phyloP scores from a whole-genome alignment of 495 filamentous ascomycete species.

The Barbatosphaeria neglecta region DNA sequence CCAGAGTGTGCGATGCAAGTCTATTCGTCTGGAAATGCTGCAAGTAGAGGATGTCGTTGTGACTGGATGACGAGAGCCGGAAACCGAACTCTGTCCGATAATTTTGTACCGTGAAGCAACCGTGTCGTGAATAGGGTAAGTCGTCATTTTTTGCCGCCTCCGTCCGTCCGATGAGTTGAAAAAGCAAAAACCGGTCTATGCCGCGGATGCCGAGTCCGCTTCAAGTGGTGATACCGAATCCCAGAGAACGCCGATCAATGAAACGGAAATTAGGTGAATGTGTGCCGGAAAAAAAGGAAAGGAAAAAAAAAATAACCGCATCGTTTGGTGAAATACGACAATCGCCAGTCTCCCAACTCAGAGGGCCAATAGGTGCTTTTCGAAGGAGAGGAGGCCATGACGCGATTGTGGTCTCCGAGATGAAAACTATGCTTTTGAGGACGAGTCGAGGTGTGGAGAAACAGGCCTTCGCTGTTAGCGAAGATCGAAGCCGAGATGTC shows the following conservation, averaged over 20 bases:
- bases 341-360: too few species aligned
- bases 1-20: background rate
- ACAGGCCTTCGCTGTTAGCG: too few species aligned
- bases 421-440: too few species aligned
- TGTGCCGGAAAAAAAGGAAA: constrained; percentile 16
- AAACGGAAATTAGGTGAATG: constrained; percentile 13
- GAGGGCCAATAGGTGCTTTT: too few species aligned
- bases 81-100: background rate
- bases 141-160: constrained; percentile 1
- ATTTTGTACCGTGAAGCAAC: background rate
- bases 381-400: too few species aligned
- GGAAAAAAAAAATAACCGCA: constrained; percentile 6
- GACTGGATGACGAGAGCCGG: background rate
- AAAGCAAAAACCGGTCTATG: constrained; percentile 21
- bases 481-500: too few species aligned
- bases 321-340: constrained; percentile 13
- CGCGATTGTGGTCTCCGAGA: too few species aligned
- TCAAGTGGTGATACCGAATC: constrained; percentile 8
- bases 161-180: constrained; percentile 1
- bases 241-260: constrained; percentile 23
- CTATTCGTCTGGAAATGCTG: constrained; percentile 1
- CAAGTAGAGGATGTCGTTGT: constrained; percentile 1
- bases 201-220: constrained; percentile 11
- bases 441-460: too few species aligned
- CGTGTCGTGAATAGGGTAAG: background rate